phyloP scores from a whole-genome alignment of 805 yeast species.

The Starmerella cellae region DNA sequence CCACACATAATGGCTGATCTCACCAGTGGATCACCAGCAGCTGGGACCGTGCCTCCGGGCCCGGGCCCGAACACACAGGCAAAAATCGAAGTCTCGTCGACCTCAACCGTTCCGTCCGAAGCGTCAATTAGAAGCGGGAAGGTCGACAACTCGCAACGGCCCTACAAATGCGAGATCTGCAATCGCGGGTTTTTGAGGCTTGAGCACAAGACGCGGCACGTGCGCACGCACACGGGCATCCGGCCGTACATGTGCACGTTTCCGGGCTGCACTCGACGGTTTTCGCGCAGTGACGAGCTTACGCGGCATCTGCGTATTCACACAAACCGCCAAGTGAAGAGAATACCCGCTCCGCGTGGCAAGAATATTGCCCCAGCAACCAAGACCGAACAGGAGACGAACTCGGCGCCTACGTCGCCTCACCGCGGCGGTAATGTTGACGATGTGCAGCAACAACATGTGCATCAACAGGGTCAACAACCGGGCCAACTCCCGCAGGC shows the following conservation, averaged over 20 bases:
- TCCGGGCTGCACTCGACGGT: conserved; percentile 64
- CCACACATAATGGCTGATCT: too few relatives aligned
- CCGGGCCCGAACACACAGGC: too few relatives aligned
- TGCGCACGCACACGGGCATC: conserved; percentile 87
- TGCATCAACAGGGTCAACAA: not conserved
- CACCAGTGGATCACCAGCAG: too few relatives aligned
- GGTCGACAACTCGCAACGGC: conserved; percentile 36
- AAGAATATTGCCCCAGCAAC: conserved; percentile 13
- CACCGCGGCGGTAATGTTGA: conserved; percentile 3
- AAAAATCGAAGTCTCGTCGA: not conserved
- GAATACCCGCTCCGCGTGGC: conserved; percentile 15
- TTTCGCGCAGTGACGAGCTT: conserved; percentile 70
- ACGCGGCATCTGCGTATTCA: conserved; percentile 79
- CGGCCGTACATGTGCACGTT: conserved; percentile 76
- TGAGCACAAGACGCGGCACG: conserved; percentile 85
- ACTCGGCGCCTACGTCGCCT: conserved; percentile 7
- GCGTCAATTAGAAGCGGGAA: conserved; percentile 1
- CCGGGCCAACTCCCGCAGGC: not conserved
- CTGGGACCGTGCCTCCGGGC: too few relatives aligned
- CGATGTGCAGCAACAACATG: not conserved
- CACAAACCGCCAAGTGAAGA: conserved; percentile 25
- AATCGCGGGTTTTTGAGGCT: conserved; percentile 74
- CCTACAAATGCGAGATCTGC: conserved; percentile 76
- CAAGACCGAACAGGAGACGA: not conserved
- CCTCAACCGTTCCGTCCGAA: not conserved